A percentile compares a stretch with the other conserved stretches of the same genome.
These are phyloP conservation scores for Solanum rostratum DNA, from an alignment of 257 asterid genomes.

Conservation along the genomic window DNA sequence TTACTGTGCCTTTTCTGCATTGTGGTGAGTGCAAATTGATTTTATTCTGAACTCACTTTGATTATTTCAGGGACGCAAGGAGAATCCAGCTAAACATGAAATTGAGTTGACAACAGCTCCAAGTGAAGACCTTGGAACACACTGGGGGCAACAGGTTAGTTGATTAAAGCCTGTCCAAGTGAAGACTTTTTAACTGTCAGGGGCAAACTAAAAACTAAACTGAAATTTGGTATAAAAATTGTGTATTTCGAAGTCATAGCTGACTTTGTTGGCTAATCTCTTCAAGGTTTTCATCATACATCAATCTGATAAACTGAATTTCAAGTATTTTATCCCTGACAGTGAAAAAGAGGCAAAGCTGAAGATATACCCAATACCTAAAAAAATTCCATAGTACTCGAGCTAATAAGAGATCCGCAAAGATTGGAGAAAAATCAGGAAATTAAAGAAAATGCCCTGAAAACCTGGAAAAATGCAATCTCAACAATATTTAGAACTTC, in stretches of 20 bases:
- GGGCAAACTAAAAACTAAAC: neutral
- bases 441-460: neutral
- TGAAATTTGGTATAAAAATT: neutral
- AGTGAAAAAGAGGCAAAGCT: neutral
- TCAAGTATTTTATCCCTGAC: neutral
- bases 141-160: slow-evolving; percentile 97
- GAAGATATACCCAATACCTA: neutral
- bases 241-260: neutral
- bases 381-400: neutral
- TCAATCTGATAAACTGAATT: neutral
- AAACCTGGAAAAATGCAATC: neutral
- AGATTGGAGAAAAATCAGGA: neutral
- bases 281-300: neutral
- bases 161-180: neutral
- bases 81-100: slow-evolving; percentile 62
- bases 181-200: neutral
- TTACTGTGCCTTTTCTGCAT: neutral
- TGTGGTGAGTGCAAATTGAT: neutral
- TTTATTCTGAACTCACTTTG: neutral
- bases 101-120: slow-evolving; percentile 87
- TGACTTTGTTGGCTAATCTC: neutral
- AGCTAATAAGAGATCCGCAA: neutral
- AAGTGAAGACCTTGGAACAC: slow-evolving; percentile 53
- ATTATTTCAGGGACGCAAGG: slow-evolving; percentile 42
- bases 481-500: neutral